Conservation (phyloP, 306 rosid species). For the Castanea crenata region DNA sequence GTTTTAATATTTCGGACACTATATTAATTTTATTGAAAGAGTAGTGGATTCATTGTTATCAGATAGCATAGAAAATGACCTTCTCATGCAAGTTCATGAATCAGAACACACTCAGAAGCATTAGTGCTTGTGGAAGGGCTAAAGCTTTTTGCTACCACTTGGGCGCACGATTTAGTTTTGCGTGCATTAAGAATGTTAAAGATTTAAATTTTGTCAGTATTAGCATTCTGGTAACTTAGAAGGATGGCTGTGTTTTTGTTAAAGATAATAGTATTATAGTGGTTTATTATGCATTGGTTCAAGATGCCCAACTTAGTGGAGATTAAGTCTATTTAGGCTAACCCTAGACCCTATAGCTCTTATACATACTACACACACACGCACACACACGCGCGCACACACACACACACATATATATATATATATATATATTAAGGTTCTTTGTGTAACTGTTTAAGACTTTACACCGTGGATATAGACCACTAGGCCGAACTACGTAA, state of each 20-base stretch:
- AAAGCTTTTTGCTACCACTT: neutral
- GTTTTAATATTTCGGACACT: neutral
- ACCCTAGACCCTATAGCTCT: too few species aligned
- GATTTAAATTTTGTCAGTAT: neutral
- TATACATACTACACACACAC: too few species aligned
- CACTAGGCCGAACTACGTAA: fast-evolving
- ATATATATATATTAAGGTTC: too few species aligned
- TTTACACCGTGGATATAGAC: too few species aligned
- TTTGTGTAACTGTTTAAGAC: too few species aligned
- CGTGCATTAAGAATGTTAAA: neutral
- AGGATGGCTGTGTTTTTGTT: neutral
- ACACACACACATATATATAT: too few species aligned
- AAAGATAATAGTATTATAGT: neutral
- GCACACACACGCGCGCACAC: too few species aligned
- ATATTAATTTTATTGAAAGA: neutral
- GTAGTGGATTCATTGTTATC: constrained; percentile 20
- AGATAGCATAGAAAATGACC: neutral
- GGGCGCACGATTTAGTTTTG: neutral
- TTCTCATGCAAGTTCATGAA: constrained; percentile 3
- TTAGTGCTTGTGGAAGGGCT: neutral
- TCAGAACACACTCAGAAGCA: neutral
- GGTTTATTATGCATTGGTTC: too few species aligned
- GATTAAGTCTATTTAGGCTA: too few species aligned
- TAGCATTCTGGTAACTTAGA: neutral
- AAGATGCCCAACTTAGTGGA: too few species aligned